These are phyloP conservation scores for Skeletonema marinoi DNA, from an alignment of 108 stramenopile species.

Conservation along the genomic window DNA sequence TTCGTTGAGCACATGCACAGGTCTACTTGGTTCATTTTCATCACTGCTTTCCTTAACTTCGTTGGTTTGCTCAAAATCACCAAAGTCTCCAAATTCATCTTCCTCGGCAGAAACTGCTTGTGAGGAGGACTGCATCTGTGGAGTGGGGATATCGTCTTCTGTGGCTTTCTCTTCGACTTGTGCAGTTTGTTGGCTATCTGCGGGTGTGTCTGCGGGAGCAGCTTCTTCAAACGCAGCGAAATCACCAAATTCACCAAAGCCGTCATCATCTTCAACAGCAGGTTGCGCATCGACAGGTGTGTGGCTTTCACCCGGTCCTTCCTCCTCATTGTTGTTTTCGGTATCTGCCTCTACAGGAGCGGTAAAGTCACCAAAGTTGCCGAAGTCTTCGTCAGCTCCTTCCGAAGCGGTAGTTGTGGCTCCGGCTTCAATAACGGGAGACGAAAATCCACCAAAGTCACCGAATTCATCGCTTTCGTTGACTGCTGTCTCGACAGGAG, in stretches of 20 bases:
- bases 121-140: not conserved
- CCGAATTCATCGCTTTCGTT: too few relatives aligned
- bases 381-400: too few relatives aligned
- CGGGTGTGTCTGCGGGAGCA: not conserved
- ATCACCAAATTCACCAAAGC: not conserved
- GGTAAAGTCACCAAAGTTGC: too few relatives aligned
- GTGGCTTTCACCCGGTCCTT: too few relatives aligned
- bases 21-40: not conserved
- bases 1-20: constrained; percentile 21
- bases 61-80: constrained; percentile 33
- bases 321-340: too few relatives aligned
- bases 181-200: not conserved
- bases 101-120: constrained; percentile 3
- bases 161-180: not conserved
- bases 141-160: not conserved
- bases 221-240: constrained; percentile 2
- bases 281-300: too few relatives aligned
- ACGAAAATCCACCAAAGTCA: too few relatives aligned
- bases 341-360: too few relatives aligned
- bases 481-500: not conserved
- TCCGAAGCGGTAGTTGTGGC: too few relatives aligned
- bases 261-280: not conserved
- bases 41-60: constrained; percentile 15
- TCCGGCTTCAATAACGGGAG: too few relatives aligned
- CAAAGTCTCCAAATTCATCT: constrained; percentile 18